These are phyloP conservation scores for Paramecium caudatum DNA, from an alignment of 73 alveolate species.

Conservation along the genomic window DNA sequence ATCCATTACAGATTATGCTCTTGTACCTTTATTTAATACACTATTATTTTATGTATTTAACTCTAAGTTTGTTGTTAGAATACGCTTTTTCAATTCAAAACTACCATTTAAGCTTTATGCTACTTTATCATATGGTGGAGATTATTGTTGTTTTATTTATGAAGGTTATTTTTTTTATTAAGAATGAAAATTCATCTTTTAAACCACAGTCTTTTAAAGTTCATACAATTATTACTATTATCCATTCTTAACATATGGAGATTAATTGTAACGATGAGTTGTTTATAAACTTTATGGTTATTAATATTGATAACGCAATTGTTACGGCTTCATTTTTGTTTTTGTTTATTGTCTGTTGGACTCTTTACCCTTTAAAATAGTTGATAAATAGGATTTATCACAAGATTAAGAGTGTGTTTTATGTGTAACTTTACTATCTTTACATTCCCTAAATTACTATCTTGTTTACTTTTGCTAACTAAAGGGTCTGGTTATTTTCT, in stretches of 20 bases:
- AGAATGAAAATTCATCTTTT: slow-evolving; percentile 14
- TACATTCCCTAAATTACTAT: slow-evolving; percentile 15
- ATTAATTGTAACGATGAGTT: slow-evolving; percentile 41
- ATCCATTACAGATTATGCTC: slow-evolving; percentile 31
- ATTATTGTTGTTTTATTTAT: not conserved
- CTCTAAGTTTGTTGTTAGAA: not conserved
- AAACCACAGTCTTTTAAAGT: not conserved
- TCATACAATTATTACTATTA: slow-evolving; percentile 12
- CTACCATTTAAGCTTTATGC: slow-evolving; percentile 33
- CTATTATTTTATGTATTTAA: not conserved
- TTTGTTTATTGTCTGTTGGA: not conserved
- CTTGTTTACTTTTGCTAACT: not conserved
- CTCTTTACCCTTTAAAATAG: slow-evolving; percentile 6
- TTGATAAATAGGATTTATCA: not conserved
- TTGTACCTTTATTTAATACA: not conserved
- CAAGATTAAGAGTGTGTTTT: slow-evolving; percentile 5
- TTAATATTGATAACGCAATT: not conserved
- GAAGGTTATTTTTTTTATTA: not conserved
- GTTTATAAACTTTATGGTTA: slow-evolving; percentile 46
- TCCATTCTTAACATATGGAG: not conserved
- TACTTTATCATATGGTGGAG: not conserved
- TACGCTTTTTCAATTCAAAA: not conserved
- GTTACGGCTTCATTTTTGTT: not conserved
- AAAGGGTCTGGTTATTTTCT: slow-evolving; percentile 16
- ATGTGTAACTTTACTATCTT: not conserved